These are phyloP conservation scores for Rostrohypoxylon terebratum DNA, from an alignment of 495 filamentous ascomycete species.

Conservation along the genomic window DNA sequence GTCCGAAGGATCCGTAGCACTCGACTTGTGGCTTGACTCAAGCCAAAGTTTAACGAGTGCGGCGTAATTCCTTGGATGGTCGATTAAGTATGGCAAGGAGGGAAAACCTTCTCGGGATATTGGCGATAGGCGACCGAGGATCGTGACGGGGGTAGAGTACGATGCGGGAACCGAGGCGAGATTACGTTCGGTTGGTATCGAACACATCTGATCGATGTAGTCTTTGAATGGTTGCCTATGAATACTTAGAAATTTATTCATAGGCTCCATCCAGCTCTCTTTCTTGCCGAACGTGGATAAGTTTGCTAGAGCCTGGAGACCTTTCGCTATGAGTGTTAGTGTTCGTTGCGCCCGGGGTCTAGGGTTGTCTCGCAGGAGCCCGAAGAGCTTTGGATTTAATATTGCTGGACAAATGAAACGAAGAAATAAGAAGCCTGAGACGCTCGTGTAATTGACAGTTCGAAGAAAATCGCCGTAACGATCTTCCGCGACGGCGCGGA, in stretches of 20 bases:
- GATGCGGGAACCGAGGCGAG: conserved; percentile 78
- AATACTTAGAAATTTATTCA: conserved; percentile 82
- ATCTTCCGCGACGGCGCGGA: conserved; percentile 93
- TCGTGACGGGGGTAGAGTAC: conserved; percentile 93
- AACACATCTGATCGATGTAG: conserved; percentile 88
- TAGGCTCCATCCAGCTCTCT: conserved; percentile 98
- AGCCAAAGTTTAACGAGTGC: conserved; percentile 91
- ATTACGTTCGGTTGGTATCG: conserved; percentile 77
- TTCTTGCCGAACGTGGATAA: conserved; percentile 94
- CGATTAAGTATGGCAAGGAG: conserved; percentile 92
- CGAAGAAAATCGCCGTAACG: conserved; percentile 95
- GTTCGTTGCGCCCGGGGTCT: conserved; percentile 88
- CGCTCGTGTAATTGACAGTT: conserved; percentile 93
- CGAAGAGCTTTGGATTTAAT: conserved; percentile 95
- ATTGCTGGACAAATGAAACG: conserved; percentile 97
- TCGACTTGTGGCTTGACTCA: conserved; percentile 63
- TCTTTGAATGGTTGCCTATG: conserved; percentile 81
- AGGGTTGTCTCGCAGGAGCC: conserved; percentile 87
- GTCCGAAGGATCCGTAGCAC: conserved; percentile 55
- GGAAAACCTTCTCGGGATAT: conserved; percentile 94
- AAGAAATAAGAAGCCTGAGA: conserved; percentile 96
- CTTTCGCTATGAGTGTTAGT: conserved; percentile 93
- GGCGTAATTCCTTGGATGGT: conserved; percentile 88
- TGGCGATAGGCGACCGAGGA: conserved; percentile 83
- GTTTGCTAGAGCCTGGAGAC: conserved; percentile 94